phyloP scores from a whole-genome alignment of 1,284 basidiomycete species.

The Cryptococcus wingfieldii region DNA sequence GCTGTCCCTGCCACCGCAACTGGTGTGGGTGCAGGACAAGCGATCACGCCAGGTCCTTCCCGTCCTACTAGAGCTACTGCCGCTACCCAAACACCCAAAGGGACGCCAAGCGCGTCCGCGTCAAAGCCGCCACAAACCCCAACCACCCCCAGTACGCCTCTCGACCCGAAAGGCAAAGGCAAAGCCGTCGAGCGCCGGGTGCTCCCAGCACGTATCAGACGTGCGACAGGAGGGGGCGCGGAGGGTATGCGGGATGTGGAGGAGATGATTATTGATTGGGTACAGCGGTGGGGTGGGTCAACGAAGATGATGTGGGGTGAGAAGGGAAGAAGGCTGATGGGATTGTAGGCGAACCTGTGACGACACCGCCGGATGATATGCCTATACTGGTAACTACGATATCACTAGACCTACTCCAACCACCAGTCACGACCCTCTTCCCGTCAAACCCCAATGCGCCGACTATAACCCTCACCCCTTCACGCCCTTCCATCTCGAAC shows the following conservation, averaged over 20 bases:
- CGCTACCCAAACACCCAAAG: neutral
- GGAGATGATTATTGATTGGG: constrained; percentile 74
- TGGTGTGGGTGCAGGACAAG: too few relatives aligned
- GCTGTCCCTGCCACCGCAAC: too few relatives aligned
- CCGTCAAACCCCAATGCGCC: constrained; percentile 8
- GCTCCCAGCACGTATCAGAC: constrained; percentile 68
- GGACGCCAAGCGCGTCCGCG: neutral
- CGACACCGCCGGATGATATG: constrained; percentile 62
- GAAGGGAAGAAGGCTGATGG: neutral
- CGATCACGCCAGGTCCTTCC: too few relatives aligned
- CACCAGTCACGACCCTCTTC: constrained; percentile 8
- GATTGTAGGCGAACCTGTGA: constrained; percentile 62
- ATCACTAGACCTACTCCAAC: constrained; percentile 22
- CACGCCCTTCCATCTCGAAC: constrained; percentile 1
- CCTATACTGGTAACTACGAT: constrained; percentile 64
- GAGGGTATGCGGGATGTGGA: constrained; percentile 62
- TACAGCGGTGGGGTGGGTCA: constrained; percentile 68
- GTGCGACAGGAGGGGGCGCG: constrained; percentile 64
- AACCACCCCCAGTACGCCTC: neutral
- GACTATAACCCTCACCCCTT: constrained; percentile 18
- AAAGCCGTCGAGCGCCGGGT: constrained; percentile 60
- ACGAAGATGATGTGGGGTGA: constrained; percentile 2
- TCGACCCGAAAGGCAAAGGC: constrained; percentile 6
- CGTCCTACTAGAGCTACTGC: neutral
- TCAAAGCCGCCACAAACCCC: neutral